phyloP scores from a whole-genome alignment of 192 early-diverging fungal species.

The Coemansia sp. region DNA sequence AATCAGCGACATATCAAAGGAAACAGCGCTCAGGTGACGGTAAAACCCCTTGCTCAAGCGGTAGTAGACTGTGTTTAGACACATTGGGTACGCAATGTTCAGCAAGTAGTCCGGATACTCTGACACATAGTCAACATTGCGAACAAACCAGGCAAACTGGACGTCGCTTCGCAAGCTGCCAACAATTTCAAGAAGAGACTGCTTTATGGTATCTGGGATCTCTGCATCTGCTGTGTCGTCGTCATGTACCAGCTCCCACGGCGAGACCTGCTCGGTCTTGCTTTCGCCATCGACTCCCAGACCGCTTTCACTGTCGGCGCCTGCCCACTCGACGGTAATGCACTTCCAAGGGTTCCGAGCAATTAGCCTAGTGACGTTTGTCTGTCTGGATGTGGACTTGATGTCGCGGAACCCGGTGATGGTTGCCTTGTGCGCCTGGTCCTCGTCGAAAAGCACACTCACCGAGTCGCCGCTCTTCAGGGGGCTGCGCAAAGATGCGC shows the following conservation, averaged over 20 bases:
- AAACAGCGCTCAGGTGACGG: constrained; percentile 60
- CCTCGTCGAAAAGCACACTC: constrained; percentile 66
- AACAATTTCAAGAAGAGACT: constrained; percentile 51
- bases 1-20: constrained; percentile 68
- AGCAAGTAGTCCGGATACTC: constrained; percentile 65
- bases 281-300: background rate
- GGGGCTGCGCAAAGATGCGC: constrained; percentile 55
- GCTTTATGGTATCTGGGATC: constrained; percentile 23
- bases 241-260: constrained; percentile 42
- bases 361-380: constrained; percentile 52
- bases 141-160: constrained; percentile 61
- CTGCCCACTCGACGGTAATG: constrained; percentile 43
- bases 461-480: constrained; percentile 58
- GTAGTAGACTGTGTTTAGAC: constrained; percentile 61
- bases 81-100: constrained; percentile 70
- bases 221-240: constrained; percentile 10
- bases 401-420: constrained; percentile 55
- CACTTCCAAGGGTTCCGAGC: constrained; percentile 53
- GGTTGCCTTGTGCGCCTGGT: constrained; percentile 55
- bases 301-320: constrained; percentile 6
- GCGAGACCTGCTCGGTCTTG: constrained; percentile 32
- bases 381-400: constrained; percentile 44
- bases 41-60: constrained; percentile 63
- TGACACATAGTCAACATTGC: constrained; percentile 60
- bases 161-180: constrained; percentile 37